These are phyloP conservation scores for Euphorbia celastroides DNA, from an alignment of 441 rosid species.

Conservation along the genomic window DNA sequence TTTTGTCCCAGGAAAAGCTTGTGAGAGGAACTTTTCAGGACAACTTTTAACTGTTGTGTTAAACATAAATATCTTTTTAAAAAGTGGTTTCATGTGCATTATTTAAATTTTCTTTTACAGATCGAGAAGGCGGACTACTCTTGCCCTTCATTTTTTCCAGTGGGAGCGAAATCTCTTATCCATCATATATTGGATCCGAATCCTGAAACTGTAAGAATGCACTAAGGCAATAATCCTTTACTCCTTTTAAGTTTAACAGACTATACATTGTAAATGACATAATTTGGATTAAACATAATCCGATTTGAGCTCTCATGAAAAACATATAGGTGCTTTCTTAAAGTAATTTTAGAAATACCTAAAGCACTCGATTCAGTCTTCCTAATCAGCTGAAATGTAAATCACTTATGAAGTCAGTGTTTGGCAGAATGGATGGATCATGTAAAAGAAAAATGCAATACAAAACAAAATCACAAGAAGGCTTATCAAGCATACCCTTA, in stretches of 20 bases:
- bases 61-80: neutral
- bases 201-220: conserved; percentile 71
- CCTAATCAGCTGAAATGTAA: neutral
- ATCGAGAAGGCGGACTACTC: conserved; percentile 82
- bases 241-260: neutral
- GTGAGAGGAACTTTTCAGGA: too few species aligned
- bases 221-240: conserved; percentile 3
- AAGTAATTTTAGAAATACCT: neutral
- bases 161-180: conserved; percentile 81
- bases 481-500: neutral
- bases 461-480: neutral
- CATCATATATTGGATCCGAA: conserved; percentile 83
- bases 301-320: neutral
- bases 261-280: neutral
- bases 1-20: too few species aligned
- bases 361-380: neutral
- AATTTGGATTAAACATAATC: neutral
- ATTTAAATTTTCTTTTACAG: conserved; percentile 35
- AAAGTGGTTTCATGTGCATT: neutral
- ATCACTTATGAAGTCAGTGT: neutral
- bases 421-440: neutral
- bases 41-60: too few species aligned
- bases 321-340: neutral
- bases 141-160: conserved; percentile 87
- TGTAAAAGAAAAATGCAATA: neutral